phyloP scores from a whole-genome alignment of 2,329 filamentous ascomycete genomes.

The Fusarium torreyae region DNA sequence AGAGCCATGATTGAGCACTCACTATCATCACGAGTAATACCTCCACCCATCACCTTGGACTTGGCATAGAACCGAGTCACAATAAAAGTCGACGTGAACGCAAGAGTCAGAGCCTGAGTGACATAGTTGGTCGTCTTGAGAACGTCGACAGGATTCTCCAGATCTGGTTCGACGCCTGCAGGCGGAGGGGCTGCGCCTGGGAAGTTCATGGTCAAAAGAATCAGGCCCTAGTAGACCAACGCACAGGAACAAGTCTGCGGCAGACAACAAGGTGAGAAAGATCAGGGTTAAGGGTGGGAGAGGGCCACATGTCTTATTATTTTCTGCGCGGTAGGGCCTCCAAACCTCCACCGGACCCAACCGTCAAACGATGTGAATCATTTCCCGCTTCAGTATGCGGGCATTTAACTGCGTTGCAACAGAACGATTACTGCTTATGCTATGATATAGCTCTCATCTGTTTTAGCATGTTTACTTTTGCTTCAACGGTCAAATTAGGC shows the following conservation, averaged over 20 bases:
- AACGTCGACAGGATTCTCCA: conserved; percentile 30
- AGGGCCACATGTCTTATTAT: background rate
- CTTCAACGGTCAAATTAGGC: background rate
- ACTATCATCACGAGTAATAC: conserved; percentile 35
- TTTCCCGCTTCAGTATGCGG: background rate
- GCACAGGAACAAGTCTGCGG: background rate
- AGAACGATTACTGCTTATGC: background rate
- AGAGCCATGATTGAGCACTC: background rate
- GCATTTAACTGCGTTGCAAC: background rate
- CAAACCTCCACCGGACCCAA: background rate
- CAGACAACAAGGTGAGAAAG: background rate
- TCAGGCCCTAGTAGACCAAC: conserved; percentile 4
- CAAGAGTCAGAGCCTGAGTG: conserved; percentile 33
- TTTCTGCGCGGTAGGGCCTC: background rate
- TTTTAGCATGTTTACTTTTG: conserved; percentile 10
- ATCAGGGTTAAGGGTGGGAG: background rate
- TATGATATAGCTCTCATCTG: conserved; percentile 9
- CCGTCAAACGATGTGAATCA: background rate
- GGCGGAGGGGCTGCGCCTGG: conserved; percentile 33
- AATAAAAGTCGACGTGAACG: conserved; percentile 23
- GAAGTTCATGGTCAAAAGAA: conserved; percentile 23
- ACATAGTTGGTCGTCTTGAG: conserved; percentile 37
- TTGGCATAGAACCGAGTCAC: conserved; percentile 32
- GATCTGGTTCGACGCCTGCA: conserved; percentile 22
- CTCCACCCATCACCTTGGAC: conserved; percentile 28